Percentiles rank a stretch among this genome's conserved stretches.
Conservation (phyloP, 2,329 filamentous ascomycete species). For the Aureobasidium mangrovei region DNA sequence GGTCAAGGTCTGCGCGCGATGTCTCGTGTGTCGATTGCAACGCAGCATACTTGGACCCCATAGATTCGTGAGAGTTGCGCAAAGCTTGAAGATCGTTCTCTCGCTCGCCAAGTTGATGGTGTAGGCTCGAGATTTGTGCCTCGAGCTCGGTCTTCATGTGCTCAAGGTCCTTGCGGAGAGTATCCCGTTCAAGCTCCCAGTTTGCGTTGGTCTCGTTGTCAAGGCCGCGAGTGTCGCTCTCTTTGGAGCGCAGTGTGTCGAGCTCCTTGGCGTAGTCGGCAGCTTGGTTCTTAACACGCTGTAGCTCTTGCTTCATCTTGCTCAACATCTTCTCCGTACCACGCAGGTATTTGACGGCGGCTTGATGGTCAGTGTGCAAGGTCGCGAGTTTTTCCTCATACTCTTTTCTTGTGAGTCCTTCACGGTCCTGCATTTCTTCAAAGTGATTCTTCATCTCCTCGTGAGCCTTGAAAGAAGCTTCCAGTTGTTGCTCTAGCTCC, state of each 20-base stretch:
- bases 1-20: conserved; percentile 62
- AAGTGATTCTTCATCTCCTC: conserved; percentile 75
- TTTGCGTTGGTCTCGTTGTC: conserved; percentile 33
- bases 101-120: conserved; percentile 57
- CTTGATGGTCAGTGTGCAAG: conserved; percentile 94
- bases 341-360: conserved; percentile 94
- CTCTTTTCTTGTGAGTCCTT: conserved; percentile 76
- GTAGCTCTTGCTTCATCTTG: conserved; percentile 95
- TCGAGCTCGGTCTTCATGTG: conserved; percentile 66
- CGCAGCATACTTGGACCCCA: conserved; percentile 43
- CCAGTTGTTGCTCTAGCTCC: conserved; percentile 82
- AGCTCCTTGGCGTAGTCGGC: conserved; percentile 72
- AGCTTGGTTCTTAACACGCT: conserved; percentile 83
- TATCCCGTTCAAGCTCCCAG: conserved; percentile 67
- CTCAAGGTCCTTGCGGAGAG: conserved; percentile 60
- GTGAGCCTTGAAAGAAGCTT: conserved; percentile 65
- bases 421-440: conserved; percentile 66
- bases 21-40: conserved; percentile 34
- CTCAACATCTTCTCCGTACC: conserved; percentile 99
- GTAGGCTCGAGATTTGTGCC: conserved; percentile 57
- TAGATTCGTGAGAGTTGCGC: conserved; percentile 38
- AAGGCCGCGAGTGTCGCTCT: conserved; percentile 12
- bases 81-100: conserved; percentile 62
- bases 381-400: conserved; percentile 91
- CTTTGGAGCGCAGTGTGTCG: conserved; percentile 29